Conservation (phyloP, 2,329 filamentous ascomycete species). For the Exophiala spinifera region DNA sequence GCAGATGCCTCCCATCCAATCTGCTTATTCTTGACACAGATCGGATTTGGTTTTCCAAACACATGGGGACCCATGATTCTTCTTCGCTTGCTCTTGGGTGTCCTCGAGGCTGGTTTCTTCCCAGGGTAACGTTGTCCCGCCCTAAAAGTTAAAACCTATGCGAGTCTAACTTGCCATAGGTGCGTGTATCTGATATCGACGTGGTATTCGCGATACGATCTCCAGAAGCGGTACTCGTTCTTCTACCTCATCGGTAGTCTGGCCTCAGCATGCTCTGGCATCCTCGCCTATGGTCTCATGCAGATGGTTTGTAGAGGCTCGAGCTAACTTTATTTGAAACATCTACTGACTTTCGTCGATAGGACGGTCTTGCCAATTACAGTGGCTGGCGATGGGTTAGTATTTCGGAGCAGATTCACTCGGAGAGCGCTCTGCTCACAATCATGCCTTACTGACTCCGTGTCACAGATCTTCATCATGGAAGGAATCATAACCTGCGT, state of each 20-base stretch:
- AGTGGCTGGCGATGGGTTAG: slow-evolving; percentile 10
- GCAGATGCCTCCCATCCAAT: too few species aligned
- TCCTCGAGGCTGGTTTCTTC: slow-evolving; percentile 66
- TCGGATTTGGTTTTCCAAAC: slow-evolving; percentile 31
- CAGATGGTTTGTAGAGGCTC: slow-evolving; percentile 31
- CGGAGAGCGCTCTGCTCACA: background rate
- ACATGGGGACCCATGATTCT: slow-evolving; percentile 30
- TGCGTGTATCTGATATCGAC: slow-evolving; percentile 63
- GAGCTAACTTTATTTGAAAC: background rate
- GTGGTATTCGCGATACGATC: slow-evolving; percentile 30
- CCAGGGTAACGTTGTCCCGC: slow-evolving; percentile 39
- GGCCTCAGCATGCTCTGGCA: slow-evolving; percentile 48
- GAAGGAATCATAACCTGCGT: slow-evolving; percentile 29
- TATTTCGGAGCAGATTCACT: background rate
- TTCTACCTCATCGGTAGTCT: slow-evolving; percentile 51
- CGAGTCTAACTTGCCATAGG: slow-evolving; percentile 27
- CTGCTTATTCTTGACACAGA: slow-evolving; percentile 9
- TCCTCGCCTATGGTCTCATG: slow-evolving; percentile 43
- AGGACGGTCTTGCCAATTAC: slow-evolving; percentile 10
- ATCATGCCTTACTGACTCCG: background rate
- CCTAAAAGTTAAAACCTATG: background rate
- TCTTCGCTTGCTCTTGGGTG: slow-evolving; percentile 52
- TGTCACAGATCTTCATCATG: slow-evolving; percentile 23
- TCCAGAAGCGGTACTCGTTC: slow-evolving; percentile 40
- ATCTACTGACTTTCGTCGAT: background rate